Percentiles rank a stretch among this genome's conserved stretches.
These are phyloP conservation scores for Ophiorrhiza pumila DNA, from an alignment of 257 asterid genomes.

Conservation along the genomic window DNA sequence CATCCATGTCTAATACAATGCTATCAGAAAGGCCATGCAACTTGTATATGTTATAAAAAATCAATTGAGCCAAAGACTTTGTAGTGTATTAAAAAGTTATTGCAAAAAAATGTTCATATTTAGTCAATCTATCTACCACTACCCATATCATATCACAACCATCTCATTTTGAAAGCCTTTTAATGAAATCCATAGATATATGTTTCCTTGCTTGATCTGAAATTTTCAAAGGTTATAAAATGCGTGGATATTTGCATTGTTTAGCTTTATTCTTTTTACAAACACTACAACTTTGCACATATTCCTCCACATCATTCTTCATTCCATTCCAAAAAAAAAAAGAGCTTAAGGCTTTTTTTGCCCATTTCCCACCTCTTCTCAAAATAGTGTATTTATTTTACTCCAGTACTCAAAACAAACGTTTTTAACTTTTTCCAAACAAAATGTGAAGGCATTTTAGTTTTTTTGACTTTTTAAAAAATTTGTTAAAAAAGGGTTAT, in stretches of 20 bases:
- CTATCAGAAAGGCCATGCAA: neutral
- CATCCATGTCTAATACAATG: neutral
- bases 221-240: neutral
- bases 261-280: no score
- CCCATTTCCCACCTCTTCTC: no score
- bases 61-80: neutral
- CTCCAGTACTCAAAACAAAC: no score
- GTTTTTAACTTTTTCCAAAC: no score
- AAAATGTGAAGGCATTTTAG: no score
- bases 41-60: neutral
- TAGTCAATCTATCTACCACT: no score
- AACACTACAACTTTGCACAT: neutral
- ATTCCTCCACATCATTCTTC: neutral
- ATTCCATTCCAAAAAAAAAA: neutral
- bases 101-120: neutral
- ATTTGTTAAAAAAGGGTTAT: no score
- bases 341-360: no score
- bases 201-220: neutral
- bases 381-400: no score
- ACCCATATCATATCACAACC: neutral
- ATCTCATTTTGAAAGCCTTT: neutral
- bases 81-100: neutral
- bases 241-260: neutral
- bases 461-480: no score
- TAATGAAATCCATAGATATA: slow-evolving; percentile 12